Evolutionary conservation across 768 basidiomycete species (phyloP), one percentile per base, ranked within the genome.

Genomic region (Auricularia sp.): DNA sequence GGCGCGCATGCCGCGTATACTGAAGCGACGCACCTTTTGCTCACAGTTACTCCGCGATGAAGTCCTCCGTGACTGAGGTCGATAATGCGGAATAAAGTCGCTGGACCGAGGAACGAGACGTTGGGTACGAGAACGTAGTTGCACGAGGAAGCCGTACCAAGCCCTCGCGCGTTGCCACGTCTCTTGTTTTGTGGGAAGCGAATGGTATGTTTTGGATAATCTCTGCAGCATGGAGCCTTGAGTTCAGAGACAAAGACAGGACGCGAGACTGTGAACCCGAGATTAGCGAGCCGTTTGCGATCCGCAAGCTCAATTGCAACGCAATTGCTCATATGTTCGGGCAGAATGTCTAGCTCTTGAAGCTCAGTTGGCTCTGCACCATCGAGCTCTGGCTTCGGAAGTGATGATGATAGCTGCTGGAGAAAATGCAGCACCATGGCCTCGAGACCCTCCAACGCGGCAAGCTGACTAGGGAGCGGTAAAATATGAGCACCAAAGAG

Each of bases 31-130:
- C 67, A 85, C 86, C 88, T 76, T 76, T 90, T 90, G 14, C 89
- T 90, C 7, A 79, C 73, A 0, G 89, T 82, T 13, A 85, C 73
- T 16, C 77, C 79, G 21, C 78, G 76, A 1, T 80, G 65, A 4
- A 90, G 72, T 1, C 87, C 87, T 68, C 87, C 86, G 68, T 93
- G 88, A n/a, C 84, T 80, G 58, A 85, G 72, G 67, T 90, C 84
- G 59, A 89, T 75, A 3, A 90, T 81, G 34, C 78, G 80, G 68
- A 92, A 79, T 8, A 92, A 71, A 69, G 87, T 88, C 2, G 91
- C 91, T 93, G 67, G 33, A 47, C 11, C 10, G 21, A 16, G 47
- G 21, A 6, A 21, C 47, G 18, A 6, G 18, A 51, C 11, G 47
- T 8, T 18, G 24, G 29, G 11, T 34, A 29, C 7, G 54, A 10